Evolutionary conservation across 345 rosid species (phyloP).

Genomic region (Euphorbia pulcherrima): DNA sequence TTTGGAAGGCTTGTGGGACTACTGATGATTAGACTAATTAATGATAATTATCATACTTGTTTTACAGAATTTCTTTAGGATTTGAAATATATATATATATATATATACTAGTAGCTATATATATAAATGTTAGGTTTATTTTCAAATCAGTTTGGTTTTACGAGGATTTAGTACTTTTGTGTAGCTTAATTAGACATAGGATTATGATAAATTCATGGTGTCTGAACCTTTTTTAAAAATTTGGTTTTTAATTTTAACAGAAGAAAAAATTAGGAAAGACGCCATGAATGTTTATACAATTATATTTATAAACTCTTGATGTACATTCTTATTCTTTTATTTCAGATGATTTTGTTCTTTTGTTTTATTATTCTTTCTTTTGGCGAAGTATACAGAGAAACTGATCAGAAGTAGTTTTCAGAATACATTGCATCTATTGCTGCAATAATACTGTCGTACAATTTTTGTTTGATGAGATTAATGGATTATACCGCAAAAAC

Average conservation of each 20-base stretch:
- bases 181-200: slow-evolving; percentile 18
- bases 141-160: slow-evolving; percentile 15
- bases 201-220: slow-evolving; percentile 20
- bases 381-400: neutral
- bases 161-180: slow-evolving; percentile 30
- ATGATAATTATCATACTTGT: neutral
- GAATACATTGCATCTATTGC: neutral
- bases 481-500: neutral
- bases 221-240: slow-evolving; percentile 21
- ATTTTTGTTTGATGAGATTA: neutral
- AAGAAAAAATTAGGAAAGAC: slow-evolving; percentile 17
- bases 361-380: neutral
- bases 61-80: slow-evolving; percentile 16
- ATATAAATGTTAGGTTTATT: neutral
- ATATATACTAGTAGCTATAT: neutral
- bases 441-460: neutral
- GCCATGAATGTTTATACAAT: slow-evolving; percentile 9
- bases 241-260: slow-evolving; percentile 16
- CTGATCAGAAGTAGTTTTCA: neutral
- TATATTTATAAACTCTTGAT: neutral
- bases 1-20: slow-evolving; percentile 39
- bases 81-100: neutral
- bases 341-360: slow-evolving; percentile 15
- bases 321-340: slow-evolving; percentile 18
- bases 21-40: slow-evolving; percentile 14